Base-by-base conservation (phyloP, 2,329 filamentous ascomycete genomes). In the Fusarium sp. region DNA sequence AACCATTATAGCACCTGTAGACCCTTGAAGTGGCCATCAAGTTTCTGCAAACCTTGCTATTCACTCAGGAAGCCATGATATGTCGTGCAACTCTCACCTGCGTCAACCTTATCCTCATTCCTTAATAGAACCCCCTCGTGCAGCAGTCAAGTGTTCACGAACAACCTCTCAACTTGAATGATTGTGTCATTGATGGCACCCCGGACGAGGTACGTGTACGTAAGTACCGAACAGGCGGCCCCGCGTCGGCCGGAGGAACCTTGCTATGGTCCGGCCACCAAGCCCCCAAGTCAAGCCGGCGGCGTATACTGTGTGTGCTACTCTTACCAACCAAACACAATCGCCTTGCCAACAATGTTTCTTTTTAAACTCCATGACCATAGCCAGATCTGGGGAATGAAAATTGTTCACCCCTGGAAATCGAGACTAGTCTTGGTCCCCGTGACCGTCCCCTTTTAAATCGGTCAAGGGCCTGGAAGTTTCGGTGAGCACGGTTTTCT, bases 131-230 rank as follows among this genome's bases (percentile, higher is more conserved):
- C 52, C 59, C 57, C 55, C 55, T 52, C 51, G 63, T 67, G 45
- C 66, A 48, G 31, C 50, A 49, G 54, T 57, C 54, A 59, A 58
- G 49, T 62, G 52, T 48, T 61, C 55, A 53, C 61, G 31, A 17
- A 43, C 29, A 21, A 57, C 36, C 52, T 41, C 42, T 44, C 42
- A 45, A 43, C 23, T 36, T 57, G 49, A 50, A 47, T 25, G 39
- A 68, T 70, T 70, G 55, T 70, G 65, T 70, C 67, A 70, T 69
- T 52, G 60, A 69, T 67, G 63, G 41, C 43, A 68, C 61, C 49
- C 54, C 49, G 43, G 44, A 35, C 31, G 47, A 41, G 63, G 48
- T 66, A 66, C 59, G 37, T 35, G 56, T 65, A 66, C 64, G 63
- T 62, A 68, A 69, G 66, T 69, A 65, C 60, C 49, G 49, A 63